phyloP scores from a whole-genome alignment of 2,329 filamentous ascomycete genomes.

The Annulohypoxylon truncatum region DNA sequence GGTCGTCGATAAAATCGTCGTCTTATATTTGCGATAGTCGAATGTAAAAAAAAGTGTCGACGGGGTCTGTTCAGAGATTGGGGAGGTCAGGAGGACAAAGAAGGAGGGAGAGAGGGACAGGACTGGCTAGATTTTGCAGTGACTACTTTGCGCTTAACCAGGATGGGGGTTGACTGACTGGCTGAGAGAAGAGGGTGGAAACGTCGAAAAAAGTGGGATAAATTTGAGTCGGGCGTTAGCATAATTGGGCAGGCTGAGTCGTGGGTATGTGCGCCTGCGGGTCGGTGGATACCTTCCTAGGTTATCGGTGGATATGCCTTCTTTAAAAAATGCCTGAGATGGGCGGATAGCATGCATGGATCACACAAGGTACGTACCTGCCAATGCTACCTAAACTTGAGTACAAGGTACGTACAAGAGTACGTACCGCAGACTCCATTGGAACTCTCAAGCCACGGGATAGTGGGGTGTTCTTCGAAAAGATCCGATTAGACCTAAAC shows the following conservation, averaged over 20 bases:
- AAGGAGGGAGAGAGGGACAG: slow-evolving; percentile 30
- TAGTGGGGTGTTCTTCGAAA: slow-evolving; percentile 13
- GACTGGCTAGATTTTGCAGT: slow-evolving; percentile 39
- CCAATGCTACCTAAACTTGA: too few relatives aligned
- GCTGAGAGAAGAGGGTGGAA: slow-evolving; percentile 38
- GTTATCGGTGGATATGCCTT: slow-evolving; percentile 22
- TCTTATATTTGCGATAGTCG: slow-evolving; percentile 22
- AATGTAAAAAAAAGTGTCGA: slow-evolving; percentile 25
- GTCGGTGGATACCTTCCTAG: background rate
- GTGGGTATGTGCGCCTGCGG: slow-evolving; percentile 6
- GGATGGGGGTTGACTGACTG: slow-evolving; percentile 36
- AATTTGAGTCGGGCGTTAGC: slow-evolving; percentile 38
- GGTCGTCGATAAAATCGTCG: slow-evolving; percentile 14
- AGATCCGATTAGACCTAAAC: slow-evolving; percentile 28
- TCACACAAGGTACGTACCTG: slow-evolving; percentile 15
- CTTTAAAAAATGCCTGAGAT: slow-evolving; percentile 30
- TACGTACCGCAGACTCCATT: background rate
- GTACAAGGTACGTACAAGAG: background rate
- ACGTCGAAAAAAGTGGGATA: slow-evolving; percentile 41
- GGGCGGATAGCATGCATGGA: slow-evolving; percentile 31
- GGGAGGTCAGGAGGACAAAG: slow-evolving; percentile 39
- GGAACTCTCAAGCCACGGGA: slow-evolving; percentile 3
- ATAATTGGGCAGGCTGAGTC: slow-evolving; percentile 34
- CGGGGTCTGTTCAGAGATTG: slow-evolving; percentile 20
- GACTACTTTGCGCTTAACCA: slow-evolving; percentile 34